A percentile compares a stretch with the other conserved stretches of the same genome.
These are phyloP conservation scores for Neofusicoccum umdonicola DNA, from an alignment of 2,329 filamentous ascomycete genomes.

Conservation along the genomic window DNA sequence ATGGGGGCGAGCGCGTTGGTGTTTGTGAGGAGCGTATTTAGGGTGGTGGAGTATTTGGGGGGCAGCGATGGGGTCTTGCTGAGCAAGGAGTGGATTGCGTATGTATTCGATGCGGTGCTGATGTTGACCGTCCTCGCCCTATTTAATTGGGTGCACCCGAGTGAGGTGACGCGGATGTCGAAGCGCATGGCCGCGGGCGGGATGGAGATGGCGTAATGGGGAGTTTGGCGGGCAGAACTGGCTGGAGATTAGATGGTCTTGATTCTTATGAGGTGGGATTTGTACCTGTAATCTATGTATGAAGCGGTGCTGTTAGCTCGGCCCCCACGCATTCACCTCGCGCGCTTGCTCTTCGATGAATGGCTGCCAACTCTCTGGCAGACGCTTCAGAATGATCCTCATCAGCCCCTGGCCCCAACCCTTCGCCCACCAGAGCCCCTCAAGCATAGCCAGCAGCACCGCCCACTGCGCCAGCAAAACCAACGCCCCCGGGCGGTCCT, in stretches of 20 bases:
- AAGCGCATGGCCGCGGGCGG: background rate
- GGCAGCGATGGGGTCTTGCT: conserved; percentile 32
- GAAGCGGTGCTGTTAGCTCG: background rate
- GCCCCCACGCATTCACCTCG: background rate
- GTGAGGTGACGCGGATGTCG: background rate
- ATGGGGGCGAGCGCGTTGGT: conserved; percentile 27
- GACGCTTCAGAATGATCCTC: background rate
- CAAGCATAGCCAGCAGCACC: background rate
- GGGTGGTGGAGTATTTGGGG: conserved; percentile 32
- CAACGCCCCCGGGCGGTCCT: background rate
- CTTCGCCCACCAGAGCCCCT: conserved; percentile 3
- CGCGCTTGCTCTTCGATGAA: background rate
- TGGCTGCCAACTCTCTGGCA: background rate
- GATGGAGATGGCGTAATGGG: background rate
- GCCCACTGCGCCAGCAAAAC: background rate
- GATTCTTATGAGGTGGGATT: too few relatives aligned
- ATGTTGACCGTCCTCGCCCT: conserved; percentile 29
- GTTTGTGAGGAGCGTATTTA: conserved; percentile 30
- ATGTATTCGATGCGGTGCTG: conserved; percentile 32
- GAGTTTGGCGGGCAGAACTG: background rate
- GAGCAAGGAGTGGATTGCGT: conserved; percentile 32
- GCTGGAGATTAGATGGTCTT: background rate
- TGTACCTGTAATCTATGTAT: too few relatives aligned
- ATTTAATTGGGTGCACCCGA: conserved; percentile 16
- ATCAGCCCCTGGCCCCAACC: conserved; percentile 2